phyloP scores from a whole-genome alignment of 805 yeast species.

The Candida nitratophila region DNA sequence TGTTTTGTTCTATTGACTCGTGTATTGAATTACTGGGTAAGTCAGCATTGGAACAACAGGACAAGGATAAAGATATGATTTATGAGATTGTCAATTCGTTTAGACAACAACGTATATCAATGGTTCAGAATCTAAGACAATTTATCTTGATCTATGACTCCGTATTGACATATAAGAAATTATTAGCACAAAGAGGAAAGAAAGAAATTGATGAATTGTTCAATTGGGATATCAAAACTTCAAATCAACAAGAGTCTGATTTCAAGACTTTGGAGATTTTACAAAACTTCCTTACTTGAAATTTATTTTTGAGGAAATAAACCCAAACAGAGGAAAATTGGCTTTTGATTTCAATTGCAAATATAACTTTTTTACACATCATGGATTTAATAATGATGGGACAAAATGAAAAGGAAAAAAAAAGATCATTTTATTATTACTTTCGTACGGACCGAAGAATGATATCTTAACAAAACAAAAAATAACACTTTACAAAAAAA shows the following conservation, averaged over 20 bases:
- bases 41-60: too few species aligned
- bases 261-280: slow-evolving; percentile 4
- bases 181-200: not conserved
- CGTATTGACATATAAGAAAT: slow-evolving; percentile 20
- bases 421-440: too few species aligned
- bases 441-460: too few species aligned
- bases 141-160: slow-evolving; percentile 44
- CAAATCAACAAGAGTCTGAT: not conserved
- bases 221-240: slow-evolving; percentile 9
- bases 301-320: slow-evolving; percentile 7
- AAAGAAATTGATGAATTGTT: slow-evolving; percentile 6
- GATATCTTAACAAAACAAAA: too few species aligned
- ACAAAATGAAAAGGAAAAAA: too few species aligned
- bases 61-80: slow-evolving; percentile 31
- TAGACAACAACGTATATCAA: slow-evolving; percentile 45
- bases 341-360: too few species aligned
- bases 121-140: slow-evolving; percentile 54
- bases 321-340: too few species aligned
- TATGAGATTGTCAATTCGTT: slow-evolving; percentile 39
- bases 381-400: too few species aligned
- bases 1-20: slow-evolving; percentile 68
- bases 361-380: too few species aligned
- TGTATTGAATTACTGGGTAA: slow-evolving; percentile 33
- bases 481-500: too few species aligned
- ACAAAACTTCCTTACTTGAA: slow-evolving; percentile 10